Evolutionary conservation across 768 basidiomycete genomes (phyloP).

Genomic region (Leccinum rimulosum): DNA sequence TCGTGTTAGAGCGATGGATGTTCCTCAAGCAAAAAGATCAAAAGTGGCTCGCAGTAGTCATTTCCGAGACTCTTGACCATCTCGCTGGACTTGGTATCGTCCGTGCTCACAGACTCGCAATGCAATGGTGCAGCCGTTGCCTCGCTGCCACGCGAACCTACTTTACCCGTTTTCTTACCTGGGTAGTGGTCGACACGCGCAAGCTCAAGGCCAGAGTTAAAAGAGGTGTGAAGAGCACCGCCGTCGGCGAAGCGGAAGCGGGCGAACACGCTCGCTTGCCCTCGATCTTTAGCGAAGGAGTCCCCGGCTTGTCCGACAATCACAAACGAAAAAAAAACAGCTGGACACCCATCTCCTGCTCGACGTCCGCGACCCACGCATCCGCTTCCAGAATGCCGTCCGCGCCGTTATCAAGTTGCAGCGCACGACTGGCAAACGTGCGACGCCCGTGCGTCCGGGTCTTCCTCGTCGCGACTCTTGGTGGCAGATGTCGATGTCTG

Average conservation of each 20-base stretch:
- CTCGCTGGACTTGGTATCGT: slow-evolving; percentile 22
- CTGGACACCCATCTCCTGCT: slow-evolving; percentile 11
- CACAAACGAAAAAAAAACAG: background rate
- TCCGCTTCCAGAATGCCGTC: slow-evolving; percentile 40
- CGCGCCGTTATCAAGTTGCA: slow-evolving; percentile 43
- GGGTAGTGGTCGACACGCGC: slow-evolving; percentile 14
- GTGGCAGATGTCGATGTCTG: slow-evolving; percentile 21
- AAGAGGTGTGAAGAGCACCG: background rate
- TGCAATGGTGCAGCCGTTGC: slow-evolving; percentile 23
- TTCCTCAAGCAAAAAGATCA: slow-evolving; percentile 43
- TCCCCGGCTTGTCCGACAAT: background rate
- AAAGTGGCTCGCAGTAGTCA: slow-evolving; percentile 45
- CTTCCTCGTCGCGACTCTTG: slow-evolving; percentile 27
- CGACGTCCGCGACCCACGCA: slow-evolving; percentile 23
- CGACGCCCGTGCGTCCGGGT: slow-evolving; percentile 19
- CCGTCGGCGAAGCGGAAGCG: background rate
- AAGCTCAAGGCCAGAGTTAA: background rate
- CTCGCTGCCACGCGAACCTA: slow-evolving; percentile 7
- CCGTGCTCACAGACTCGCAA: slow-evolving; percentile 22
- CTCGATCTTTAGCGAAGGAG: background rate
- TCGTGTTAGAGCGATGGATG: slow-evolving; percentile 47
- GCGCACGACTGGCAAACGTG: slow-evolving; percentile 27
- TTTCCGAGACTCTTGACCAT: slow-evolving; percentile 22
- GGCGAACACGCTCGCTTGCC: background rate
- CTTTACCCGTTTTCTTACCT: slow-evolving; percentile 11